A percentile compares a stretch with the other conserved stretches of the same genome.
These are phyloP conservation scores for Cardiospermum halicacabum DNA, from an alignment of 345 rosid species.

Conservation along the genomic window DNA sequence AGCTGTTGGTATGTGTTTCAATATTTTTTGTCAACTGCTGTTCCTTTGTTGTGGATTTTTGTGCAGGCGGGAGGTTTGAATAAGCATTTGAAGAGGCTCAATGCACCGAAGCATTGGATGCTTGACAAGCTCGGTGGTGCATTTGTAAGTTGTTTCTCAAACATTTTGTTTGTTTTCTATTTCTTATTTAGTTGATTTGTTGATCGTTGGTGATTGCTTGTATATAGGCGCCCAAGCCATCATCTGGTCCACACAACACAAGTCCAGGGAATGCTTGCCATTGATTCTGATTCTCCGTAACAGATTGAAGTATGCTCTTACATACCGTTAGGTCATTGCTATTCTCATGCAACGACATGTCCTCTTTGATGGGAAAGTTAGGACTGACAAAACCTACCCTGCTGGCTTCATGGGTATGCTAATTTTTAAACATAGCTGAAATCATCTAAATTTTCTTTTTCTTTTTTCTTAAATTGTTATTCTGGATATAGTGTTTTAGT, in stretches of 20 bases:
- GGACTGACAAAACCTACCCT: constrained; percentile 61
- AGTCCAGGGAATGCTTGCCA: constrained; percentile 69
- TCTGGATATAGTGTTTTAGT: neutral
- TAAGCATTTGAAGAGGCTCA: constrained; percentile 87
- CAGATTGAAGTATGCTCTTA: constrained; percentile 5
- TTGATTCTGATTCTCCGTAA: constrained; percentile 44
- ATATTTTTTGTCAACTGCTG: too few species aligned
- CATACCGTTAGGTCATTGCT: constrained; percentile 54
- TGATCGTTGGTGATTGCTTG: neutral
- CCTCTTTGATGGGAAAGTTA: constrained; percentile 30
- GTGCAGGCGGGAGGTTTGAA: constrained; percentile 83
- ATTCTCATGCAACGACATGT: constrained; percentile 69
- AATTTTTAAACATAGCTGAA: neutral
- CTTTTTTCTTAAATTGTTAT: neutral
- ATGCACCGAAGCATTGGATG: constrained; percentile 92
- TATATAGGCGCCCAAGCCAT: constrained; percentile 77
- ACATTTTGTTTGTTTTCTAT: neutral
- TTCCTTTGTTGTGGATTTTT: constrained; percentile 2
- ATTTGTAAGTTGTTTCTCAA: constrained; percentile 38
- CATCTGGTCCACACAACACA: constrained; percentile 90
- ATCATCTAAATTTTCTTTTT: too few species aligned
- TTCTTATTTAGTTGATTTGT: neutral
- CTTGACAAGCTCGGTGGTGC: constrained; percentile 91
- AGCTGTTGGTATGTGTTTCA: too few species aligned
- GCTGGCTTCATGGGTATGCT: constrained; percentile 69